These are phyloP conservation scores for Paspalum notatum DNA, from an alignment of 176 grass and related monocot species.

Conservation along the genomic window DNA sequence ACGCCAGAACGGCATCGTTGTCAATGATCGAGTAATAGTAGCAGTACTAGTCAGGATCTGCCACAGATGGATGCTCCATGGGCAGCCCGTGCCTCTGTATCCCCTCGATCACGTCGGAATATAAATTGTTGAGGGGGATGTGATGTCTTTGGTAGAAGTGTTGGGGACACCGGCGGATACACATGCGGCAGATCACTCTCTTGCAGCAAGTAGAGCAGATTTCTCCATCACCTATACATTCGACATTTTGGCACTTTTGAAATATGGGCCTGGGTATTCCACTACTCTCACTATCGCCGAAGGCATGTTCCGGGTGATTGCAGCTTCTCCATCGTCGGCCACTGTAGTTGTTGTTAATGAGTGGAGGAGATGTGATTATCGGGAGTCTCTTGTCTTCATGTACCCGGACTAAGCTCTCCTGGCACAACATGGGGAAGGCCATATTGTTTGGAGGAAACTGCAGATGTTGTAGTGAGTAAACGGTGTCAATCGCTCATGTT, in stretches of 20 bases:
- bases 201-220: constrained; percentile 5
- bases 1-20: background rate
- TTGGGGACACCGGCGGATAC: background rate
- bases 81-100: background rate
- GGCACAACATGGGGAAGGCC: no score
- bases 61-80: background rate
- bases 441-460: background rate
- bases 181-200: background rate
- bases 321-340: background rate
- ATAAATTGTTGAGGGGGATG: background rate
- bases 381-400: no score
- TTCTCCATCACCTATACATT: background rate
- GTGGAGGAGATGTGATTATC: background rate
- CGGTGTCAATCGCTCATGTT: background rate
- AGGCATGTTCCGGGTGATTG: background rate
- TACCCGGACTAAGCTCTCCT: no score
- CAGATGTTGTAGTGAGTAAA: constrained; percentile 18
- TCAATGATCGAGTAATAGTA: background rate
- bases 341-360: no score
- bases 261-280: background rate
- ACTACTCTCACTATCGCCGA: background rate
- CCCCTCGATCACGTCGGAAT: background rate
- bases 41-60: background rate
- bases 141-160: background rate
- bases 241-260: background rate